Conservation (phyloP, 345 rosid species). For the Cardiospermum halicacabum region DNA sequence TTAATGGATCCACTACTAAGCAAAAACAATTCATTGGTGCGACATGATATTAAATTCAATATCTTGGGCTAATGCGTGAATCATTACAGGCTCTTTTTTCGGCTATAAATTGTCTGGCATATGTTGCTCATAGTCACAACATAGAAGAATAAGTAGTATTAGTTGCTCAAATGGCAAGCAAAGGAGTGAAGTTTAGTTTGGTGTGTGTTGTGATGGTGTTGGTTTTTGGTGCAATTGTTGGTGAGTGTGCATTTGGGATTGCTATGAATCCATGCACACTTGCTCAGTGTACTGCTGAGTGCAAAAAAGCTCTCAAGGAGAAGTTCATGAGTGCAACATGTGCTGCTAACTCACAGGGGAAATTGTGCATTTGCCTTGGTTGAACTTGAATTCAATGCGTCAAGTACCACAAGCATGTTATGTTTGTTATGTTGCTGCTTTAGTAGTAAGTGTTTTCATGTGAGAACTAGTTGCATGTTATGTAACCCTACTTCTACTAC, state of each 20-base stretch:
- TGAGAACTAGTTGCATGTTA: no score
- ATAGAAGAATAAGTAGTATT: constrained; percentile 3
- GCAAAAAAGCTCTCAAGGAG: constrained; percentile 25
- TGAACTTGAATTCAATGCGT: no score
- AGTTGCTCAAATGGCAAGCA: constrained; percentile 9
- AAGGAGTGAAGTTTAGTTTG: constrained; percentile 4
- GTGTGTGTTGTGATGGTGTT: neutral
- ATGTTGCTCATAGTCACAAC: constrained; percentile 1
- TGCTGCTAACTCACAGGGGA: constrained; percentile 21
- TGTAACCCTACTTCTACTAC: no score
- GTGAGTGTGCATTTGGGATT: constrained; percentile 31
- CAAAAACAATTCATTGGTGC: constrained; percentile 2
- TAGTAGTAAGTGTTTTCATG: no score
- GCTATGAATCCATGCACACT: constrained; percentile 32
- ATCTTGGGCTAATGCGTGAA: constrained; percentile 11
- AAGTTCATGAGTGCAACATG: constrained; percentile 34
- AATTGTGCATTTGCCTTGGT: constrained; percentile 29
- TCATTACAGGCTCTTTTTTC: neutral
- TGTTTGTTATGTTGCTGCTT: no score
- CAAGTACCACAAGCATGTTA: no score
- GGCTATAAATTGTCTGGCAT: constrained; percentile 18
- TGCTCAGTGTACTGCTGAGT: constrained; percentile 26
- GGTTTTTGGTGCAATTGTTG: constrained; percentile 9
- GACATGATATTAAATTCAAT: neutral
- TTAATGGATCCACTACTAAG: constrained; percentile 13